Evolutionary conservation across 1,139 yeast species (phyloP).

Genomic region (Yamadazyma taylorii): DNA sequence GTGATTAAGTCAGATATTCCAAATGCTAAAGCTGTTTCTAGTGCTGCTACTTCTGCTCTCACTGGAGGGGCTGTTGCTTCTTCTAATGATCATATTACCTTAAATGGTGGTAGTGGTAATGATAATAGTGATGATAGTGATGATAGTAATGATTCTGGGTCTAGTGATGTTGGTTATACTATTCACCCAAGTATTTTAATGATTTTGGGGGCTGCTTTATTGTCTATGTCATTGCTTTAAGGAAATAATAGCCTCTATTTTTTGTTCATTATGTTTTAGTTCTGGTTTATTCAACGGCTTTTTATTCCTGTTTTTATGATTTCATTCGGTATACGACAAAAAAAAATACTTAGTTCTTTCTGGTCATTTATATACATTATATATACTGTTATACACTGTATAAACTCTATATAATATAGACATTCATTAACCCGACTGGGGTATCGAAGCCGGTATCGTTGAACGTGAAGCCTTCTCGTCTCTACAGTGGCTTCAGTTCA

Average conservation of each 20-base stretch:
- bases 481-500: too few species aligned
- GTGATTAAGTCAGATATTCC: slow-evolving; percentile 21
- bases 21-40: slow-evolving; percentile 12
- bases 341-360: too few species aligned
- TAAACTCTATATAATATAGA: too few species aligned
- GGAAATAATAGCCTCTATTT: too few species aligned
- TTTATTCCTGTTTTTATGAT: too few species aligned
- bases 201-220: background rate
- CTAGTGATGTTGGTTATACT: background rate
- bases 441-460: too few species aligned
- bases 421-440: too few species aligned
- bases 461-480: too few species aligned
- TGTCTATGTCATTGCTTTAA: background rate
- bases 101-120: background rate
- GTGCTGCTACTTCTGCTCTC: slow-evolving; percentile 14
- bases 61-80: slow-evolving; percentile 16
- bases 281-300: too few species aligned
- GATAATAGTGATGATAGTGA: slow-evolving; percentile 1
- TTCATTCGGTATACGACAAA: too few species aligned
- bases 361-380: too few species aligned
- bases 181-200: background rate
- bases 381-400: too few species aligned
- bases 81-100: background rate
- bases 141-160: background rate
- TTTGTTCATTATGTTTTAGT: background rate